Base-by-base conservation (phyloP, 2,329 filamentous ascomycete species). In the Capronia coronata region DNA sequence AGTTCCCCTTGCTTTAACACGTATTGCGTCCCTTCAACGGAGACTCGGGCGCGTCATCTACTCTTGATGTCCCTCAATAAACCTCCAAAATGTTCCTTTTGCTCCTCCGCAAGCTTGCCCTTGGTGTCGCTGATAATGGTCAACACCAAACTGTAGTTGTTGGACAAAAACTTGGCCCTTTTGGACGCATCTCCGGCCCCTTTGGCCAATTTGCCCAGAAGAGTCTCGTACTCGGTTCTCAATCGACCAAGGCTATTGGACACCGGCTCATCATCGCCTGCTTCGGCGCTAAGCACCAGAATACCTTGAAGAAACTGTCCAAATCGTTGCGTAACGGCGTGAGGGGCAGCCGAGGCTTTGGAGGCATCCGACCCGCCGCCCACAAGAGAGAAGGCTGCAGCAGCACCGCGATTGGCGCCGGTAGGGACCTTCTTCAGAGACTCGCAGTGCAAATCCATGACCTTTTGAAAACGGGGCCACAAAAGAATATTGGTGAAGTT, bases 401-500 rank as follows among this genome's bases (percentile, higher is more conserved):
- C 69, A 39, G 74, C 71, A 22, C 71, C 69, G 2, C 76, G 71
- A 16, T 65, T 66, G 1, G 67, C 43, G n/a, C 69, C 67, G 2
- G 67, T 66, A 1, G 75, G 74, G 39, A 74, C 68, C 52, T 75
- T 77, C 44, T 84, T 85, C 29, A 98, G 77, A 1, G 87, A 94
- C 46, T 95, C 89, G 69, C 86, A 89, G 65, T 98, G 93, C 48
- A 84, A 78, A 65, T 95, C 90, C 82, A 98, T 94, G 60, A 95
- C 83, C 49, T 87, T 80, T 68, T 98, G 94, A 62, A 98, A 86
- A 21, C 91, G 84, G 6, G 93, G 93, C 93, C 93, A 98, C 4
- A 98, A 79, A 2, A 93, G 79, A 88, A 98, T 98, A 63, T 86
- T 90, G 3, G 88, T 94, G 39, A 82, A 90, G 65, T 98, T 98